These are phyloP conservation scores for Theobroma grandiflorum DNA, from an alignment of 441 rosid species.

Conservation along the genomic window DNA sequence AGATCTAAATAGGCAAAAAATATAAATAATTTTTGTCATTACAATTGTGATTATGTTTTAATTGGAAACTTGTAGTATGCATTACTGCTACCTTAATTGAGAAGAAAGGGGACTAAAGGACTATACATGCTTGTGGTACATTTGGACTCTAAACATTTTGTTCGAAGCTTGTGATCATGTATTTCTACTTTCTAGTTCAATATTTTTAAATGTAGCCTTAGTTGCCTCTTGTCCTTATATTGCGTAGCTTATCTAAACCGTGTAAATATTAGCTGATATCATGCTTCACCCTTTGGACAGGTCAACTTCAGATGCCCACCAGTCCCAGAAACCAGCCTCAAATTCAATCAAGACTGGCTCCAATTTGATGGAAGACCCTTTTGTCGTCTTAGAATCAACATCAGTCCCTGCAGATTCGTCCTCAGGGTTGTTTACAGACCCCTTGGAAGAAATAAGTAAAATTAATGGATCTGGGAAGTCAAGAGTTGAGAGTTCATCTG, in stretches of 20 bases:
- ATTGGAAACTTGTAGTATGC: background rate
- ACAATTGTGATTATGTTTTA: slow-evolving; percentile 5
- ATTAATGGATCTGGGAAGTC: slow-evolving; percentile 54
- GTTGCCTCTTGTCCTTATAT: background rate
- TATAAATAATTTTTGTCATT: background rate
- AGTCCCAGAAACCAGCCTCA: slow-evolving; percentile 52
- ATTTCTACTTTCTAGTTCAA: slow-evolving; percentile 12
- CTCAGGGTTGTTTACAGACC: slow-evolving; percentile 56
- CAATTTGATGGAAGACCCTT: slow-evolving; percentile 65
- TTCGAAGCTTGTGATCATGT: slow-evolving; percentile 15
- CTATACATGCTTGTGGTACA: background rate
- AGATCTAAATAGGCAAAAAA: background rate
- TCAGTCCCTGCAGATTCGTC: slow-evolving; percentile 54
- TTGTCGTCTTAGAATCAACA: slow-evolving; percentile 67
- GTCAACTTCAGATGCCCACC: slow-evolving; percentile 62
- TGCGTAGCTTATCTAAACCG: background rate
- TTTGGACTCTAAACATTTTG: slow-evolving; percentile 1
- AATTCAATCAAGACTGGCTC: slow-evolving; percentile 52
- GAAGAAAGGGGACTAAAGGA: background rate
- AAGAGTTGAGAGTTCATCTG: slow-evolving; percentile 54
- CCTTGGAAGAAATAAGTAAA: slow-evolving; percentile 65
- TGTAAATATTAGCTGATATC: slow-evolving; percentile 23
- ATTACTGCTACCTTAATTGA: background rate
- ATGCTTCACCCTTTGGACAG: slow-evolving; percentile 46
- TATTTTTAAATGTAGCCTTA: background rate